Base-by-base conservation (phyloP, 1,284 basidiomycete genomes). In the Cryptococcus hybrid region DNA sequence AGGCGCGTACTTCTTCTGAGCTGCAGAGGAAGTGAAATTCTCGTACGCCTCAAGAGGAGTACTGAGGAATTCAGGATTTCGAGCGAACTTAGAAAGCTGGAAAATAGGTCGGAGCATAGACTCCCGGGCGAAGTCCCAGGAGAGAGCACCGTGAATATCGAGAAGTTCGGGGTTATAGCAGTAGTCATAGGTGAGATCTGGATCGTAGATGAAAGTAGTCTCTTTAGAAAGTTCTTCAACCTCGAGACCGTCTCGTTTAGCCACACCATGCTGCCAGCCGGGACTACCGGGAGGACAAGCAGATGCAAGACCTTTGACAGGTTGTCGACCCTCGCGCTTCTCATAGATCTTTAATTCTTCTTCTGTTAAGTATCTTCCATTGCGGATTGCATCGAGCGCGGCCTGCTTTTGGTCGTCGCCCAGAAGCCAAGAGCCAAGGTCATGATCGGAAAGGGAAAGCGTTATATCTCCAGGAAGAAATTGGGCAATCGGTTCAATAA, bases 41-140 rank as follows among this genome's bases (percentile, higher is more conserved):
- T 65, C 61, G 58, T 76, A 77, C 5, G 70, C 74, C 52, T 76
- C 73, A 15, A 78, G 65, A 0, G 78, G 76, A 0, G 76, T 72
- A 18, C 71, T 66, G 12, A 76, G 64, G 58, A 80, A 65, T 50
- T 75, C 71, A 40, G 66, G 62, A 62, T 71, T 71, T 5, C 67
- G 70, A 15, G 58, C 52, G 42, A 64, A 63, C 58, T 75, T 77
- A 43, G 75, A 78, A 42, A 76, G 64, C 51, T 77, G 76, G 61
- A 79, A 74, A 42, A 77, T 62, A 8, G 78, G 78, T 4, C 70
- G 71, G 34, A 77, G 66, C 18, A 58, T 43, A n/a, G 69, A 63
- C 7, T 66, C 64, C 5, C 74, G 70, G 7, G 68, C 56, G 52
- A 67, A 64, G 30, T 73, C 67, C 52, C 61, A 74, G 18, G 71